phyloP scores from a whole-genome alignment of 2,329 filamentous ascomycete genomes.

The Dactylellina haptotyla region DNA sequence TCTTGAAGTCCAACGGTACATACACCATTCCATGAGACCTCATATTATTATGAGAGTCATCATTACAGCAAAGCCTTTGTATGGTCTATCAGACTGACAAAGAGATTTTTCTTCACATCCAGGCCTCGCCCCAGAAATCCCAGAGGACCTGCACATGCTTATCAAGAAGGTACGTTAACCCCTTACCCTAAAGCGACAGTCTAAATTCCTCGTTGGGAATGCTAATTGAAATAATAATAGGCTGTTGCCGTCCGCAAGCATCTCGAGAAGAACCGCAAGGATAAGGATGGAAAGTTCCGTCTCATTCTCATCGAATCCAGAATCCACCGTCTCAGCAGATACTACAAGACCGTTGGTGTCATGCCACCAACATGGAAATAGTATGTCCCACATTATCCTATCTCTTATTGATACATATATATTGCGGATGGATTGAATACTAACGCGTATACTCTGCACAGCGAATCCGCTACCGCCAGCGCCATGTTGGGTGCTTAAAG shows the following conservation, averaged over 20 bases:
- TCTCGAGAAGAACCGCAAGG: slow-evolving; percentile 99
- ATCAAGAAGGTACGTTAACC: slow-evolving; percentile 90
- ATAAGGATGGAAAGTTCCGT: slow-evolving; percentile 99
- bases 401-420: not conserved
- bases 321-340: slow-evolving; percentile 98
- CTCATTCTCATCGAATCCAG: slow-evolving; percentile 99
- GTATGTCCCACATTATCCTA: slow-evolving; percentile 17
- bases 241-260: slow-evolving; percentile 99
- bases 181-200: not conserved
- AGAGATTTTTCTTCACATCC: slow-evolving; percentile 75
- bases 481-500: slow-evolving; percentile 48
- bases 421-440: not conserved
- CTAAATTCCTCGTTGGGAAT: not conserved
- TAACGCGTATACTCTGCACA: slow-evolving; percentile 11
- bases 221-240: slow-evolving; percentile 63
- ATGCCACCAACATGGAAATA: slow-evolving; percentile 63
- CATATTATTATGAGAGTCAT: not conserved
- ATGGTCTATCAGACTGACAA: slow-evolving; percentile 87
- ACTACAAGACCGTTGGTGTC: slow-evolving; percentile 96
- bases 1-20: slow-evolving; percentile 97
- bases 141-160: slow-evolving; percentile 99
- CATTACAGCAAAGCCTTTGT: slow-evolving; percentile 75
- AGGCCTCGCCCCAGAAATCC: slow-evolving; percentile 98
- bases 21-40: slow-evolving; percentile 61
- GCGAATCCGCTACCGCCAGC: slow-evolving; percentile 52